phyloP scores from a whole-genome alignment of 306 rosid genomes.

The Macrotyloma uniflorum region DNA sequence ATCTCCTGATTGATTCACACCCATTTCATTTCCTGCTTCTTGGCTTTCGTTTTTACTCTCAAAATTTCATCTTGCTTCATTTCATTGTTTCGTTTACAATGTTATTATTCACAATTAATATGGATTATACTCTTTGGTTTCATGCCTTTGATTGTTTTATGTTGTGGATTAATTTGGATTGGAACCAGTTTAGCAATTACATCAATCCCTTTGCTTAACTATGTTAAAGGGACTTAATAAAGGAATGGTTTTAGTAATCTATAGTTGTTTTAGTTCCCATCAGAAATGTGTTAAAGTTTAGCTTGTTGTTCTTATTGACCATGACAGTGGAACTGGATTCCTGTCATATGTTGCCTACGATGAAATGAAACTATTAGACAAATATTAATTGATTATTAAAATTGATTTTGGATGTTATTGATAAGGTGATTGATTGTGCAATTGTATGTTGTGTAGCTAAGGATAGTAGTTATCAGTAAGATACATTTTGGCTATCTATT shows the following conservation, averaged over 20 bases:
- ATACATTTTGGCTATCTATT: too few relatives aligned
- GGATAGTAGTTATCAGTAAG: too few relatives aligned
- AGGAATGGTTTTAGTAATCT: not conserved
- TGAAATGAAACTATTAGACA: not conserved
- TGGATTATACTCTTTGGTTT: too few relatives aligned
- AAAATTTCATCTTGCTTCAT: slow-evolving; percentile 5
- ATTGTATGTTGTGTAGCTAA: not conserved
- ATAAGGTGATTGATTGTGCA: not conserved
- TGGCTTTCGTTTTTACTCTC: slow-evolving; percentile 8
- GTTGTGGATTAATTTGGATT: not conserved
- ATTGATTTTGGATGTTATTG: not conserved
- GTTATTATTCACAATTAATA: not conserved
- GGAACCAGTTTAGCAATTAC: not conserved
- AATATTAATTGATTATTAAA: not conserved
- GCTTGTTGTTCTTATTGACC: not conserved
- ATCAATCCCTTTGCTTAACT: not conserved
- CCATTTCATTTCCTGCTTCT: slow-evolving; percentile 21
- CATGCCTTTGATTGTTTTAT: not conserved
- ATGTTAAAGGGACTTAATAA: not conserved
- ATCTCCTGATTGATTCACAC: slow-evolving; percentile 11
- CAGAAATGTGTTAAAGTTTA: not conserved
- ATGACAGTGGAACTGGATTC: not conserved
- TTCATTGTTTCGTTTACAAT: not conserved
- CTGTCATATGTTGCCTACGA: not conserved
- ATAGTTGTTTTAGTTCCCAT: not conserved